A percentile compares a stretch with the other conserved stretches of the same genome.
phyloP scores from a whole-genome alignment of 768 basidiomycete genomes.

The Rhodotorula graminis region DNA sequence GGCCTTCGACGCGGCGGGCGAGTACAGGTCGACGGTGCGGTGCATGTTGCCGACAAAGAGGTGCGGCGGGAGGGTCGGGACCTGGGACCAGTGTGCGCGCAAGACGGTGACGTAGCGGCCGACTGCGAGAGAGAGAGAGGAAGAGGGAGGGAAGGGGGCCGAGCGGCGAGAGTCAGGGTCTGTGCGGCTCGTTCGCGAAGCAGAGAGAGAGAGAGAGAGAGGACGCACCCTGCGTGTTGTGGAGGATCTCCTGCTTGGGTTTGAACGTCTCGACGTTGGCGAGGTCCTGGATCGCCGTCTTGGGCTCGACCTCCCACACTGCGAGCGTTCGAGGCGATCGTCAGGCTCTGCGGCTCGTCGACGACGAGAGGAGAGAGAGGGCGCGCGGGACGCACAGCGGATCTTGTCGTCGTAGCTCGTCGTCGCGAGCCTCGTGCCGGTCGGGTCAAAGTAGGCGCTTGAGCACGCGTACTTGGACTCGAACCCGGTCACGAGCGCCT shows the following conservation, averaged over 20 bases:
- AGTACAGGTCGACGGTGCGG: constrained; percentile 46
- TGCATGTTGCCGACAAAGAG: constrained; percentile 49
- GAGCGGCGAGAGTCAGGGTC: not conserved
- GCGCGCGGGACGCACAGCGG: constrained; percentile 28
- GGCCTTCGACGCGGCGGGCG: constrained; percentile 39
- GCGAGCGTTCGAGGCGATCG: not conserved
- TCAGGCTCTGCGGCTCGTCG: not conserved
- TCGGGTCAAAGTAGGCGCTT: constrained; percentile 48
- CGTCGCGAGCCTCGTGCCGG: constrained; percentile 47
- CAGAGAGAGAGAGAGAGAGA: not conserved
- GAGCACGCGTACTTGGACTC: constrained; percentile 40
- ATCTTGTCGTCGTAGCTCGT: constrained; percentile 51
- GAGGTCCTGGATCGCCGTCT: constrained; percentile 29
- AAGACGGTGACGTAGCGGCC: constrained; percentile 51
- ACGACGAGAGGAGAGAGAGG: not conserved
- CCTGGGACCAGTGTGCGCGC: constrained; percentile 49
- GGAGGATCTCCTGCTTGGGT: constrained; percentile 37
- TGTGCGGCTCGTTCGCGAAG: not conserved
- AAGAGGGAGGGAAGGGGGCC: not conserved
- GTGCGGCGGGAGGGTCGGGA: constrained; percentile 18
- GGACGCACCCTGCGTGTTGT: constrained; percentile 47
- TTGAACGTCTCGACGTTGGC: constrained; percentile 9
- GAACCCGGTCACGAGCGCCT: constrained; percentile 39
- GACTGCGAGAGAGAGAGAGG: not conserved
- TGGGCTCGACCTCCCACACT: constrained; percentile 46